Evolutionary conservation across 1,284 basidiomycete genomes (phyloP), one percentile per base, ranked within the genome.

Genomic region (Fereydounia khargensis): DNA sequence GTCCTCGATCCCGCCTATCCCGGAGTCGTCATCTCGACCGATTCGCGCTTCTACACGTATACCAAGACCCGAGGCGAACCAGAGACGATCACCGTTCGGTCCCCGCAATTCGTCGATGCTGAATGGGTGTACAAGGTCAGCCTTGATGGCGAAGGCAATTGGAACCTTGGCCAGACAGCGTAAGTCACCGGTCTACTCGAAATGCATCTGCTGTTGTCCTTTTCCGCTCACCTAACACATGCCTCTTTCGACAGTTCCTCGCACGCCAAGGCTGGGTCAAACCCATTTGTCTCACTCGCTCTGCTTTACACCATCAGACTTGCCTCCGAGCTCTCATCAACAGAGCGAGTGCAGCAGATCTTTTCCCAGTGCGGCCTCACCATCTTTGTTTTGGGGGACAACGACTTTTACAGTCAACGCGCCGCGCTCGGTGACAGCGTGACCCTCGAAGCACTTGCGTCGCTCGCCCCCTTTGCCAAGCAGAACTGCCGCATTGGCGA

Each of bases 391-490:
- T 83, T 86, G 17, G 95, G 89, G 5, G 90, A 91, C 77, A 98
- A 98, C 71, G 95, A 97, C 77, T 98, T 97, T 69, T 98, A 98
- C 79, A 95, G 91, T 2, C 94, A 98, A 73, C 81, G 86, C 47
- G 84, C 85, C 44, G 86, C 89, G 16, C 52, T 51, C 48, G 22
- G 39, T 13, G 50, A 62, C 47, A 58, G 56, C 33, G 58, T 61
- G 20, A 57, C 67, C 21, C 39, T 51, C 16, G 31, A 31, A 17
- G 46, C 54, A 19, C 52, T 48, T 83, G 81, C 4, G 73, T 84
- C 37, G 73, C 78, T 98, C 78, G 80, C 80, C 25, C 81, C 82
- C 17, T 87, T 90, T 17, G 82, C 84, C 39, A 84, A 85, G 3
- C 68, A 65, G 23, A 42, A 45, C 11, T 60, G 59, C 27, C 49